Evolutionary conservation across 352 stramenopile genomes (phyloP), one percentile per base, ranked within the genome.

Genomic region (Pythium graminicola): DNA sequence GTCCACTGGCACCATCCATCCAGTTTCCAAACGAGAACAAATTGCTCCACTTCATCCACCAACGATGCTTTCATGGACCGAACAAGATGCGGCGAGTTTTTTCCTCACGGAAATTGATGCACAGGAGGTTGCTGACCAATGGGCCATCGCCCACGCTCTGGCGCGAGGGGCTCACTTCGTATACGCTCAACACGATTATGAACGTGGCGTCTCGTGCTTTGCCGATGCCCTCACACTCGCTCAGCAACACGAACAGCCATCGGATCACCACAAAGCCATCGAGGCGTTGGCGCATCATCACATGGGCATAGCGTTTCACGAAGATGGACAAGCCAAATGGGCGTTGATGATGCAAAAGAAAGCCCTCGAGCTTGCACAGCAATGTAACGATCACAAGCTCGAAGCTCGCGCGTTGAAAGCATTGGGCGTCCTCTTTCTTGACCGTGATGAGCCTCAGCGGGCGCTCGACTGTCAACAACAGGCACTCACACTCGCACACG

Each of bases 31-130:
- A 11, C 38, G 3, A 35, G 26, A 23, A 39, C 24, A 1, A 17
- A 20, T 16, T 40, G 7, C 48, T 1, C 6, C n/a, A 2, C 14
- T 40, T 1, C 14, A 8, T 1, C 19, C 44, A 19, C 16, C 43
- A 19, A 28, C 50, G n/a, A 45, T 62, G 22, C 39, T 61, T 23
- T 69, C 62, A 6, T 67, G 58, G 50, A 68, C 58, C 10, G 68
- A 82, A 6, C 50, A 76, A 23, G 71, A 82, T 6, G 46, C 72
- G 16, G 63, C 70, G 13, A 83, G 70, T 46, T 86, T 85, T 48
- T 92, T 92, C 57, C 64, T 92, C 38, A 92, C 81, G 2, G 81
- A 88, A 35, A 47, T 89, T 20, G 76, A 87, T 32, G 73, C 69
- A 20, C 70, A 69, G 24, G 50, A 57, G 5, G 63, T 36, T 16